Base-by-base conservation (phyloP, 768 basidiomycete species). In the Russula compacta region DNA sequence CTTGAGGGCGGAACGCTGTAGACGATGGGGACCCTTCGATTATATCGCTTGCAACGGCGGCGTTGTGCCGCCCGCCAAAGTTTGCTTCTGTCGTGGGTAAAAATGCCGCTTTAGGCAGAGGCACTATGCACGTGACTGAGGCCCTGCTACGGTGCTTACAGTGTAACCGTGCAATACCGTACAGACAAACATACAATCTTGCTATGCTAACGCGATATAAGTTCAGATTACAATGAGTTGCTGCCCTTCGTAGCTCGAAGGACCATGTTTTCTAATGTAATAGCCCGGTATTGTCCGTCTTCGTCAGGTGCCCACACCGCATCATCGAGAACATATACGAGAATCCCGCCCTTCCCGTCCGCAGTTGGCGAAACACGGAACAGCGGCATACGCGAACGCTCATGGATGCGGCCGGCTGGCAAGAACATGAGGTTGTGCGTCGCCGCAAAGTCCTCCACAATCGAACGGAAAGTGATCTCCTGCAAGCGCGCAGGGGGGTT, bases 251-350 rank as follows among this genome's bases (percentile, higher is more conserved):
- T 66, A 32, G 86, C 86, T 62, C 82, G 78, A 33, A 82, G 64
- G 40, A 95, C 88, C 92, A 98, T 92, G 62, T 91, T 88, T 68
- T 95, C 92, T 70, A 98, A 72, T 9, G 85, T 77, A 32, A 98
- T 85, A 4, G 95, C 94, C 61, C 81, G 77, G 71, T 84, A 90
- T 14, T 84, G 84, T 36, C 75, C 76, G 24, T 84, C 82, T 56
- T 77, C 83, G 38, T 77, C 77, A 9, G 83, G 78, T 3, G 88
- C 87, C 88, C 95, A 98, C 14, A 98, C 91, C 0, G 94, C 95
- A 74, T 97, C 94, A 67, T 97, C 94, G 65, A 84, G 76, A 46
- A 98, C 81, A 74, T 95, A 99, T 24, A 97, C 86, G 67, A 92
- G 76, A 46, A 98, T 69, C 0, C 95, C 95, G 9, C 91, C 89